Evolutionary conservation across 2,329 filamentous ascomycete genomes (phyloP).

Genomic region (Alternaria ethzedia): DNA sequence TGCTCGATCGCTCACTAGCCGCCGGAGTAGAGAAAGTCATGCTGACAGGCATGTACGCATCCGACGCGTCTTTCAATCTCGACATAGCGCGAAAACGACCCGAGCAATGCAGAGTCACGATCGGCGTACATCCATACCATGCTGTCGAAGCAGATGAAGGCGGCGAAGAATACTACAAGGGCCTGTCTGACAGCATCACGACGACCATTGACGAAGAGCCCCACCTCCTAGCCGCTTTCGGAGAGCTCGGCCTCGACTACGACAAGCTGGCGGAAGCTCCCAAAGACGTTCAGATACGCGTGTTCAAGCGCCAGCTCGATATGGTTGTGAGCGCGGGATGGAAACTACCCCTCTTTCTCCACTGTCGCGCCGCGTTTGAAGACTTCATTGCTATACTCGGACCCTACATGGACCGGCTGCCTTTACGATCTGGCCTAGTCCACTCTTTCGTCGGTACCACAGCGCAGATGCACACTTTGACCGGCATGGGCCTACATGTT

Average conservation of each 20-base stretch:
- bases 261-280: slow-evolving; percentile 54
- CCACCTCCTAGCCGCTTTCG: slow-evolving; percentile 53
- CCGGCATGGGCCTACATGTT: slow-evolving; percentile 51
- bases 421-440: slow-evolving; percentile 44
- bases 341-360: slow-evolving; percentile 52
- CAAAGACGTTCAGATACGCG: slow-evolving; percentile 51
- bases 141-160: slow-evolving; percentile 51
- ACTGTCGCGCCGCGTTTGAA: slow-evolving; percentile 52
- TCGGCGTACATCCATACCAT: slow-evolving; percentile 61
- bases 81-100: slow-evolving; percentile 27
- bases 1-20: slow-evolving; percentile 17
- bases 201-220: slow-evolving; percentile 25
- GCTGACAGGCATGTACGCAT: slow-evolving; percentile 48
- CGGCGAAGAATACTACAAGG: slow-evolving; percentile 32
- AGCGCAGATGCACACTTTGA: slow-evolving; percentile 50
- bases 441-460: slow-evolving; percentile 51
- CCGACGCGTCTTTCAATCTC: slow-evolving; percentile 47
- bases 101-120: slow-evolving; percentile 52
- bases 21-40: slow-evolving; percentile 52
- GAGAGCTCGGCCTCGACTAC: slow-evolving; percentile 60
- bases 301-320: slow-evolving; percentile 53
- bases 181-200: slow-evolving; percentile 31
- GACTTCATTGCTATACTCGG: slow-evolving; percentile 54
- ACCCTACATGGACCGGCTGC: slow-evolving; percentile 49
- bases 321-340: slow-evolving; percentile 42